phyloP scores from a whole-genome alignment of 208 protist species.

The Trypanosoma platydactyli region DNA sequence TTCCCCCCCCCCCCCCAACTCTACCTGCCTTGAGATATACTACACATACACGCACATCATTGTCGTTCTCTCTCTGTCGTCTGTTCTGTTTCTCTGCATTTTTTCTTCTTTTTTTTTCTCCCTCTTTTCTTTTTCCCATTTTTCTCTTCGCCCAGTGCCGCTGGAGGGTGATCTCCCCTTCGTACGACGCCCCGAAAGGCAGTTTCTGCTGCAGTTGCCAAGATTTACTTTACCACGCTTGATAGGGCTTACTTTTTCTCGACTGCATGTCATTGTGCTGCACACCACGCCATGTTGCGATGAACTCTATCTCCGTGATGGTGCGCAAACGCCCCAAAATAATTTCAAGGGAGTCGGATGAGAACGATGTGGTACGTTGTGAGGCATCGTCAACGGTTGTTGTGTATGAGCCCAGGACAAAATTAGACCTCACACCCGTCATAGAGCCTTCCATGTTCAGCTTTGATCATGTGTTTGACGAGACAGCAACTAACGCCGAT shows the following conservation, averaged over 20 bases:
- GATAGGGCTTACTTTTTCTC: no score
- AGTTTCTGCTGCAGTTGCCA: no score
- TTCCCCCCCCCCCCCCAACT: background rate
- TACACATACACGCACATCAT: background rate
- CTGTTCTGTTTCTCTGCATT: background rate
- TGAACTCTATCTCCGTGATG: constrained; percentile 64
- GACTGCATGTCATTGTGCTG: background rate
- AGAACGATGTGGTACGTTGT: constrained; percentile 83
- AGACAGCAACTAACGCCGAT: constrained; percentile 50
- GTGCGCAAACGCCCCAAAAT: constrained; percentile 85
- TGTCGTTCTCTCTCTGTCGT: background rate
- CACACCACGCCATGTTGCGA: constrained; percentile 1
- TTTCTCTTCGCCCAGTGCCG: constrained; percentile 6
- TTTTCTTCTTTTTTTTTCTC: background rate
- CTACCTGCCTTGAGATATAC: background rate
- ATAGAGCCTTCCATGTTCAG: constrained; percentile 84
- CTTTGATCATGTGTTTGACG: constrained; percentile 83
- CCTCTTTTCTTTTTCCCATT: constrained; percentile 7
- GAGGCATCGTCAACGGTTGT: constrained; percentile 35
- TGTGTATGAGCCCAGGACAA: constrained; percentile 86
- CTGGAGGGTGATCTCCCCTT: background rate
- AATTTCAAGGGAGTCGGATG: constrained; percentile 40
- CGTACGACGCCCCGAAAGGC: no score
- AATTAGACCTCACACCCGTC: constrained; percentile 93
- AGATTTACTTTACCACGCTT: background rate